phyloP scores from a whole-genome alignment of 768 basidiomycete genomes.

The Clathrus columnatus region DNA sequence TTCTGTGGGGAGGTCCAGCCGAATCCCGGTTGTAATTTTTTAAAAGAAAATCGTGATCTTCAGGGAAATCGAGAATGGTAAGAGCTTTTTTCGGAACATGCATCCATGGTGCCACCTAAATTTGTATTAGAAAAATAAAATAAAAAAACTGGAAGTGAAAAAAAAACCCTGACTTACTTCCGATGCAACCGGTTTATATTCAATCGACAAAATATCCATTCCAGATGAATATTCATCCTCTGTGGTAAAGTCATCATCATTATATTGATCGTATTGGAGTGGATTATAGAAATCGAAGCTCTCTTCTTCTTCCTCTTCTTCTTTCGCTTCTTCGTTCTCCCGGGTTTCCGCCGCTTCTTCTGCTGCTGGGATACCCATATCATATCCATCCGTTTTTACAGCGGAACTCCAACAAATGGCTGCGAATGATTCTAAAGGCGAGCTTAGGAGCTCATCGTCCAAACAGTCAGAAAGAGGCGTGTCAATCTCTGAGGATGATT shows the following conservation, averaged over 20 bases:
- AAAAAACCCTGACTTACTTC: background rate
- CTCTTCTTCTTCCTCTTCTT: background rate
- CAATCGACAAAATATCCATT: background rate
- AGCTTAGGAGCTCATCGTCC: constrained; percentile 7
- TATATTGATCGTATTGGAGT: background rate
- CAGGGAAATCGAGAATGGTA: constrained; percentile 5
- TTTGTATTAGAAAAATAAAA: background rate
- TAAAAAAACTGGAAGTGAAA: background rate
- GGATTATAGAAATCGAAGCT: background rate
- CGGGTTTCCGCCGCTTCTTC: background rate
- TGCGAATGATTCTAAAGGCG: constrained; percentile 7
- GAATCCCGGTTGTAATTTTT: background rate
- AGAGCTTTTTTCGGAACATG: constrained; percentile 5
- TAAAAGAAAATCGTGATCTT: background rate
- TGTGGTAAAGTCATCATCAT: background rate
- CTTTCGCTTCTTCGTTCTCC: background rate
- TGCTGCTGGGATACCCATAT: background rate
- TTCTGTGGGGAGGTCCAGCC: background rate
- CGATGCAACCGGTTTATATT: background rate
- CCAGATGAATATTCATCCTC: background rate
- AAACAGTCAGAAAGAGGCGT: background rate
- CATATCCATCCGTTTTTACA: background rate
- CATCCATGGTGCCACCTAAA: constrained; percentile 7
- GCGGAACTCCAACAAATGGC: constrained; percentile 8
- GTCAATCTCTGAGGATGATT: background rate